Evolutionary conservation across 306 rosid genomes (phyloP).

Genomic region (Acacia crassicarpa): DNA sequence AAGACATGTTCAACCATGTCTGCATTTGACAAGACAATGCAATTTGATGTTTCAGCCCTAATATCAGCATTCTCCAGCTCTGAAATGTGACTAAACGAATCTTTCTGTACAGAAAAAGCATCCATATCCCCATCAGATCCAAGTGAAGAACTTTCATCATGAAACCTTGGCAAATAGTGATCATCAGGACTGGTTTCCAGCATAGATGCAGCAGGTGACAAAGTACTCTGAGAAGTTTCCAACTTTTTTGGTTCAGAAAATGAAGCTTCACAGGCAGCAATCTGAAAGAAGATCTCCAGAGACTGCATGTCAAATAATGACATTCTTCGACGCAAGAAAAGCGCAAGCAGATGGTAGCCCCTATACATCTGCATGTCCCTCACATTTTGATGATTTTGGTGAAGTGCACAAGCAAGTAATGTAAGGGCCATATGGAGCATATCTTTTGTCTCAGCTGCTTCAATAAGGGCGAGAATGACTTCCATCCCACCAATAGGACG

Average conservation of each 20-base stretch:
- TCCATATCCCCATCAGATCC: constrained; percentile 96
- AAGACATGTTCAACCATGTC: constrained; percentile 99
- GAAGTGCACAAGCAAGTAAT: constrained; percentile 84
- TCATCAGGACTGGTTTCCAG: constrained; percentile 78
- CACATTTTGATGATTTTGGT: constrained; percentile 91
- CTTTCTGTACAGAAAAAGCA: constrained; percentile 87
- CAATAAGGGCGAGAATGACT: constrained; percentile 88
- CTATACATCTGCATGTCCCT: constrained; percentile 92
- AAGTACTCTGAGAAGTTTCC: constrained; percentile 48
- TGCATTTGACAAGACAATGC: constrained; percentile 96
- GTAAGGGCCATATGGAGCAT: constrained; percentile 96
- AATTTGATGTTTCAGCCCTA: constrained; percentile 87
- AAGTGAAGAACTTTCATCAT: constrained; percentile 80
- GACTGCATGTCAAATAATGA: constrained; percentile 95
- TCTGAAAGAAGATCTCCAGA: constrained; percentile 94
- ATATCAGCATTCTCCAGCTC: constrained; percentile 89
- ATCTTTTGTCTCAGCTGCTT: constrained; percentile 96
- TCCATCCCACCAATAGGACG: constrained; percentile 90
- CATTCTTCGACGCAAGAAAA: constrained; percentile 88
- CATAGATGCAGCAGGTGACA: constrained; percentile 60
- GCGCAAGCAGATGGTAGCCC: constrained; percentile 96
- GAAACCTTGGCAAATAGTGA: constrained; percentile 71
- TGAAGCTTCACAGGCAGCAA: constrained; percentile 99
- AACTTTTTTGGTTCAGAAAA: constrained; percentile 94
- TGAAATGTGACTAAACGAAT: constrained; percentile 91